Evolutionary conservation across 768 basidiomycete species (phyloP).

Genomic region (Suillus decipiens): DNA sequence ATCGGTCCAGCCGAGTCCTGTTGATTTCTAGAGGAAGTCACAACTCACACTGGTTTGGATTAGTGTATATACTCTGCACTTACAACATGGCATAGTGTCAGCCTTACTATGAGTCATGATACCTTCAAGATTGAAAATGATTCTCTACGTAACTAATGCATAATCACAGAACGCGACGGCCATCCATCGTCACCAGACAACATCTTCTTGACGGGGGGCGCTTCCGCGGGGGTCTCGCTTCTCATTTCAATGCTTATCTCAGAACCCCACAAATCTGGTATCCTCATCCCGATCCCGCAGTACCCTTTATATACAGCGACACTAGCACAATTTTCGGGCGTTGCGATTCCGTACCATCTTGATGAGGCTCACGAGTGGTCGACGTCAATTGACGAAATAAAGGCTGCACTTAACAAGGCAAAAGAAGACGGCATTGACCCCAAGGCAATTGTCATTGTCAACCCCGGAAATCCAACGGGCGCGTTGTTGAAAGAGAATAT

Average conservation of each 20-base stretch:
- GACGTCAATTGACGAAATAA: slow-evolving; percentile 69
- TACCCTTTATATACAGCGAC: slow-evolving; percentile 98
- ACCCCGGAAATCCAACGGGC: slow-evolving; percentile 98
- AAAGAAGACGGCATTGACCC: slow-evolving; percentile 59
- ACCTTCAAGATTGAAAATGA: not conserved
- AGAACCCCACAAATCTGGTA: slow-evolving; percentile 58
- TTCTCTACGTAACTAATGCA: not conserved
- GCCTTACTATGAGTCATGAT: not conserved
- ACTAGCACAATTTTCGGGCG: slow-evolving; percentile 82
- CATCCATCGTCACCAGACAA: slow-evolving; percentile 77
- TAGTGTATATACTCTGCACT: not conserved
- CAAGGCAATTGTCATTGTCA: slow-evolving; percentile 94
- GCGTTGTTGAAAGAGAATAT: slow-evolving; percentile 72
- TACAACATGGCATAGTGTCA: not conserved
- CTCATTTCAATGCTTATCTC: slow-evolving; percentile 80
- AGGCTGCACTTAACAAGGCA: slow-evolving; percentile 66
- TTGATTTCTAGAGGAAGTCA: not conserved
- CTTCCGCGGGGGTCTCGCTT: slow-evolving; percentile 91
- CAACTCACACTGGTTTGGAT: not conserved
- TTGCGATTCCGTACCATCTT: slow-evolving; percentile 84
- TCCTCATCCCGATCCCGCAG: slow-evolving; percentile 97
- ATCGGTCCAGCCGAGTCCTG: not conserved
- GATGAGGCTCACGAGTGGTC: slow-evolving; percentile 84
- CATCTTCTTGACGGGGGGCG: slow-evolving; percentile 95
- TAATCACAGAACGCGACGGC: slow-evolving; percentile 78